Conservation (phyloP, 352 stramenopile genomes). For the Phytophthora hybrid region DNA sequence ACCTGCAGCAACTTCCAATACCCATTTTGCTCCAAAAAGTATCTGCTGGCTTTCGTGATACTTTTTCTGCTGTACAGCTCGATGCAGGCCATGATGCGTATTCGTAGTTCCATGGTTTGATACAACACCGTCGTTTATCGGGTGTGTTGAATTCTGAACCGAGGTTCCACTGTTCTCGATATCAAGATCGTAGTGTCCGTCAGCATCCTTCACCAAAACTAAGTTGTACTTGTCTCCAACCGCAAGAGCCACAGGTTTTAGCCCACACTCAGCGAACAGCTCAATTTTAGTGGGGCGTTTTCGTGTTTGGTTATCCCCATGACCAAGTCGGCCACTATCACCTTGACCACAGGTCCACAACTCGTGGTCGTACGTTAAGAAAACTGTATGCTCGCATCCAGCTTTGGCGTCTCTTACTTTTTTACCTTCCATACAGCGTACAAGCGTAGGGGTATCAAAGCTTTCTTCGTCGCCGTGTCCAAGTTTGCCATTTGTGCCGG, state of each 20-base stretch:
- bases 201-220: constrained; percentile 64
- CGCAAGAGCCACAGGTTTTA: constrained; percentile 77
- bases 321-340: constrained; percentile 80
- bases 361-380: constrained; percentile 65
- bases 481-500: constrained; percentile 83
- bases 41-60: not conserved
- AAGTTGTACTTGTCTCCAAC: constrained; percentile 91
- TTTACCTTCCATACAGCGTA: constrained; percentile 60
- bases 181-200: constrained; percentile 19
- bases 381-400: constrained; percentile 82
- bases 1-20: constrained; percentile 19
- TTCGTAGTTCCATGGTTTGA: constrained; percentile 2
- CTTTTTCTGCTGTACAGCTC: constrained; percentile 12
- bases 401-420: constrained; percentile 74
- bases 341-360: constrained; percentile 86
- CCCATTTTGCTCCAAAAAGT: constrained; percentile 35
- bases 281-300: constrained; percentile 74
- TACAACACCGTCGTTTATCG: not conserved
- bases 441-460: constrained; percentile 64
- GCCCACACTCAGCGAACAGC: constrained; percentile 51
- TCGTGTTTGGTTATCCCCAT: constrained; percentile 69
- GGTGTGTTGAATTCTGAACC: constrained; percentile 8
- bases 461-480: constrained; percentile 87
- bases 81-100: constrained; percentile 2
- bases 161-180: not conserved